Base-by-base conservation (phyloP, 306 rosid species). In the Betula pendula region DNA sequence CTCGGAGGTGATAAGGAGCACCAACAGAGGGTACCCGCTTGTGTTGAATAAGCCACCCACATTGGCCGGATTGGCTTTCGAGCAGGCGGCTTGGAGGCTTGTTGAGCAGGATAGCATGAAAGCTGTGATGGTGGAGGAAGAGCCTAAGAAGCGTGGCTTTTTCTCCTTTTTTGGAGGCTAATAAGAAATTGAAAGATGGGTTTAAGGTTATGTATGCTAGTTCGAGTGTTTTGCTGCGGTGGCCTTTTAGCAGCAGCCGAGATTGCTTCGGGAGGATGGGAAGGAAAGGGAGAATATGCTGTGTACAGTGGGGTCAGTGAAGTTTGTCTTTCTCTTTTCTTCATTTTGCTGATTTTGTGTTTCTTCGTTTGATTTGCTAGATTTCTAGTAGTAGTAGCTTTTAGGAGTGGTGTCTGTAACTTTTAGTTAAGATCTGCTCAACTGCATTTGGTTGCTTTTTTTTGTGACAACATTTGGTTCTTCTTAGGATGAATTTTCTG, bases 11-110 rank as follows among this genome's bases (percentile, higher is more conserved):
- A 92, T 96, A 29, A 78, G 98, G 20, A 96, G 99, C 81, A 96
- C 99, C 10, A 96, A 96, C 33, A 84, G 98, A 80, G 99, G 99
- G 68, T 88, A 85, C 67, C 99, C 99, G 40, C 78, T 92, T 70
- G 98, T 96, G 31, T 71, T 96, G 86, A 92, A 96, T 72, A 90
- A 85, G 79, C 99, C 99, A 13, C 99, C 99, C 0, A 91, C 99
- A 6, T 82, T 96, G 89, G 99, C 99, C 0, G 99, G 98, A 0
- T 77, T 96, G 86, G 97, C 99, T 13, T 96, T 96, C 69, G 98
- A 96, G 85, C 99, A 92, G 79, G 99, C 99, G 0, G 99, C 99
- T 0, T 96, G 99, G 99, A 88, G 99, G 79, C 98, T 96, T 62
- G 98, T 96, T 17, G 98, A 96, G 84, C 99, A 92, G 82, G 99